Base-by-base conservation (phyloP, 2,329 filamentous ascomycete species). In the Penicillium sp. region DNA sequence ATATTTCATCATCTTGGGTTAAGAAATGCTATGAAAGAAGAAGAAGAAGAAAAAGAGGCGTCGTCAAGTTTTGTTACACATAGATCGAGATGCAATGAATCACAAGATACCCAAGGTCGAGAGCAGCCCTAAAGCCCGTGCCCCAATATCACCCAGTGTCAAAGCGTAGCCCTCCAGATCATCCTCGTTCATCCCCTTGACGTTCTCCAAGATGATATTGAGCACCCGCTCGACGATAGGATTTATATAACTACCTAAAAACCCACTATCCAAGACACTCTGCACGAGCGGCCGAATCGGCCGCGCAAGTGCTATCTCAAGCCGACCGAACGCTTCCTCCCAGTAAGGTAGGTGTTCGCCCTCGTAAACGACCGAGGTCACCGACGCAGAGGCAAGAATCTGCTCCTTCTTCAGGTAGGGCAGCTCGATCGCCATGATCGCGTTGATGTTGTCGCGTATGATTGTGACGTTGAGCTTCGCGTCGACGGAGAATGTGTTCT, bases 401-500 rank as follows among this genome's bases (percentile, higher is more conserved):
- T 31, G n/a, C 19, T 58, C 55, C 11, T 50, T 38, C 17, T 50
- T 31, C 0, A 58, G 55, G 29, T 58, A 58, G 1, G 55, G 55
- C 1, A 58, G 35, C 23, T 58, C 55, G 5, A 47, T 35, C 7
- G 21, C 21, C 45, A 58, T n/a, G 2, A 58, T 50, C 8, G 26
- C 29, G 1, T 35, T 21, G 29, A 58, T 58, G 9, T 50, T 15
- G 5, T 50, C 17, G 19, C n/a, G 29, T 13, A 58, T 19, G 30
- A 31, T 58, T 5, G 19, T 35, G 3, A n/a, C 7, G 45, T 50
- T 30, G 17, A 58, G 26, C 21, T 50, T 58, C 45, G 29, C 55
- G 8, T 44, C 35, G 15, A 58, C 55, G n/a, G 38, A n/a, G 55
- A 58, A 50, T 19, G 26, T 50, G 26, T 58, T 58, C 23, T 41